These are phyloP conservation scores for Hermanozyma aechmeae DNA, from an alignment of 805 yeast genomes.

Conservation along the genomic window DNA sequence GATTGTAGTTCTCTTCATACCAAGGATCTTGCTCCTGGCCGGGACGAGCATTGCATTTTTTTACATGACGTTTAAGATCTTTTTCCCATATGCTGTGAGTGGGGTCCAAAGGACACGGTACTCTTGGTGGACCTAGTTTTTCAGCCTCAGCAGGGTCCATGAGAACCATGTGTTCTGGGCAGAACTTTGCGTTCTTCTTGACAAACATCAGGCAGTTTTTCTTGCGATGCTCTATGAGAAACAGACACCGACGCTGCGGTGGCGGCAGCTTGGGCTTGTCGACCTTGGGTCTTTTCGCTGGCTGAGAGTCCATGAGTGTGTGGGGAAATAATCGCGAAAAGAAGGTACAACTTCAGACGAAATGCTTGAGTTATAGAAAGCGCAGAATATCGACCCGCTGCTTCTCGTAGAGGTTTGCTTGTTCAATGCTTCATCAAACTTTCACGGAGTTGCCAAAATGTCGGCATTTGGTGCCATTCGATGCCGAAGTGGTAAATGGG, in stretches of 20 bases:
- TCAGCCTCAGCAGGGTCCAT: conserved; percentile 6
- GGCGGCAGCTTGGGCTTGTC: no score
- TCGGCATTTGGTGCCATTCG: no score
- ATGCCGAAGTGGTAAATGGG: no score
- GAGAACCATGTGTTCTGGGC: conserved; percentile 51
- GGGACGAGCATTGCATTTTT: conserved; percentile 47
- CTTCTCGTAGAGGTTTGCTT: no score
- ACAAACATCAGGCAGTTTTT: conserved; percentile 57
- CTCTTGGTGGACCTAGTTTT: conserved; percentile 26
- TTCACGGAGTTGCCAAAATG: no score
- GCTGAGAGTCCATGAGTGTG: no score
- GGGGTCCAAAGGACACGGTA: conserved; percentile 72
- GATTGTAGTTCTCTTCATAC: conserved; percentile 42
- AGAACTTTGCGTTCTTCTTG: conserved; percentile 37
- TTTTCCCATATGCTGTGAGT: conserved; percentile 63
- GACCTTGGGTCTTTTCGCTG: no score
- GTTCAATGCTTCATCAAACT: no score
- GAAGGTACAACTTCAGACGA: no score
- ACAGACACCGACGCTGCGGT: conserved; percentile 49
- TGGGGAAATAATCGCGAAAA: no score
- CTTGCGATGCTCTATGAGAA: conserved; percentile 37
- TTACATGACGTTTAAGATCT: conserved; percentile 46
- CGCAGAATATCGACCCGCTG: no score
- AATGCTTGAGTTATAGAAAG: no score
- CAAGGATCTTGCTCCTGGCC: conserved; percentile 35